phyloP scores from a whole-genome alignment of 768 basidiomycete species.

The Lentinula guzmanii region DNA sequence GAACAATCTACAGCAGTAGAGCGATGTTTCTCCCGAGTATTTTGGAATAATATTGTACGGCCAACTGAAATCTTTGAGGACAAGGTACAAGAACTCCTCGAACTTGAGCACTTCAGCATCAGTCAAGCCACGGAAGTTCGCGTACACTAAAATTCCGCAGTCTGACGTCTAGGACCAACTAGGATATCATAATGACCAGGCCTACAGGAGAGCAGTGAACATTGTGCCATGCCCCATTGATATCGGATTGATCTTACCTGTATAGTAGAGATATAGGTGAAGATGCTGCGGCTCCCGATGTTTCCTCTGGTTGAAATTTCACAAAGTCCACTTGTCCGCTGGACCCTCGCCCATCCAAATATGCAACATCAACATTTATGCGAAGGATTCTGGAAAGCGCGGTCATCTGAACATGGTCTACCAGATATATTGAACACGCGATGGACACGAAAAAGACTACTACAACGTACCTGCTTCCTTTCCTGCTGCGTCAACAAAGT shows the following conservation, averaged over 20 bases:
- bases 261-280: conserved; percentile 68
- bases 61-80: not conserved
- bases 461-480: conserved; percentile 63
- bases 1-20: too few species aligned
- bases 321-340: conserved; percentile 61
- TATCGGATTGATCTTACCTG: conserved; percentile 37
- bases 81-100: not conserved
- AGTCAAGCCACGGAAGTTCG: too few species aligned
- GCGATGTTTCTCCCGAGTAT: too few species aligned
- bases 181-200: conserved; percentile 87
- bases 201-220: conserved; percentile 28
- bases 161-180: not conserved
- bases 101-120: too few species aligned
- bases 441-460: not conserved
- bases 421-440: conserved; percentile 16
- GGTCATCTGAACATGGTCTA: conserved; percentile 79
- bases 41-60: too few species aligned
- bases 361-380: conserved; percentile 69
- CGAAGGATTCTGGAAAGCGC: conserved; percentile 67
- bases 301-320: conserved; percentile 37
- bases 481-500: conserved; percentile 70
- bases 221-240: not conserved
- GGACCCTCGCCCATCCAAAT: conserved; percentile 60
- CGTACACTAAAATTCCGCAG: not conserved
- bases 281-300: conserved; percentile 33